Conservation (phyloP, 257 asterid species). For the Nicotiana tomentosiformis region DNA sequence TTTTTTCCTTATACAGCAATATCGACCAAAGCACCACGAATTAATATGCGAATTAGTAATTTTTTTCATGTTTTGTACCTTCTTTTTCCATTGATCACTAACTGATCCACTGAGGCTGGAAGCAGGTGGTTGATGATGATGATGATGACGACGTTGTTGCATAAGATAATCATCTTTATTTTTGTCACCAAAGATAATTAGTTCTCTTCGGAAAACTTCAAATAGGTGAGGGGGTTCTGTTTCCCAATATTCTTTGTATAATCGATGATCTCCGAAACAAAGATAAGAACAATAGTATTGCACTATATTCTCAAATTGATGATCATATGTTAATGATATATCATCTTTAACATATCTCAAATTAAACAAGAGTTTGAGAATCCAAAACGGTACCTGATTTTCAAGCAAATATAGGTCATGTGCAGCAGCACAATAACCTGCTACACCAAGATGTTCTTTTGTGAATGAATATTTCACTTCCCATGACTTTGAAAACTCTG, state of each 20-base stretch:
- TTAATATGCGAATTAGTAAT: too few species aligned
- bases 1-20: too few species aligned
- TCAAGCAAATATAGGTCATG: neutral
- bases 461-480: neutral
- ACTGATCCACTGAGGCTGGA: too few species aligned
- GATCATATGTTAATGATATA: neutral
- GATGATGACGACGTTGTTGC: too few species aligned
- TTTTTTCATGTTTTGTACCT: too few species aligned
- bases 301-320: neutral
- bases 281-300: neutral
- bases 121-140: too few species aligned
- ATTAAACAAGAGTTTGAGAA: neutral
- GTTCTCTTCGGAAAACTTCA: neutral
- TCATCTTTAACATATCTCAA: neutral
- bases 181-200: neutral
- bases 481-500: neutral
- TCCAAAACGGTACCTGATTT: neutral
- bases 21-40: too few species aligned
- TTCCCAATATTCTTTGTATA: neutral
- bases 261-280: neutral
- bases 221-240: neutral
- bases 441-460: neutral
- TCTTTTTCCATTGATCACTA: too few species aligned
- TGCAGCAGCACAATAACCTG: neutral
- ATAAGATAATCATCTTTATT: too few species aligned